Evolutionary conservation across 306 rosid species (phyloP), one percentile per base, ranked within the genome.

Genomic region (Cyclanthera cordifolia): DNA sequence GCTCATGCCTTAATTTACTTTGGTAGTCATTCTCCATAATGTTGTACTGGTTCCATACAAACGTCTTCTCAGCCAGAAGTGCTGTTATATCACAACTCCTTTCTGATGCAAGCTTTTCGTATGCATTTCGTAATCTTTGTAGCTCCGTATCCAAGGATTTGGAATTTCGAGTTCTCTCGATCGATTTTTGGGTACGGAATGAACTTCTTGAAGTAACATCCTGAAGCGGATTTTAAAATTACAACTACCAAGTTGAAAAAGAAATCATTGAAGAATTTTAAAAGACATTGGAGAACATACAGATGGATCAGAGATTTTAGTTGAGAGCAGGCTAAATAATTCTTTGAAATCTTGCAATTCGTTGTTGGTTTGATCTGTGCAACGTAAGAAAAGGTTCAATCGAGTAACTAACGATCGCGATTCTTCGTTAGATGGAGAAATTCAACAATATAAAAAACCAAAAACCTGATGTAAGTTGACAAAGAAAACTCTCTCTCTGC

Each of bases 11-110:
- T 74, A 89, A 78, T 74, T 87, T 92, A 52, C 68, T 24, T 5
- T 30, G 14, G 57, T 71, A 85, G 24, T 87, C 84, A 0, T 67
- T 77, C 70, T 92, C 97, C 96, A 85, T 75, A 71, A 81, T 68
- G 17, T 74, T 79, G 76, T 79, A 89, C 27, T 87, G 97, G 71
- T 92, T 89, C 97, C 96, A 87, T 34, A 84, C 87, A 51, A 92
- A 91, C n/a, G 75, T 73, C 80, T 91, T 88, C 85, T 88, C 95
- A 6, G 87, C 77, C 83, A 85, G 55, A 20, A 91, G 83, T 28
- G 91, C 83, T 5, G 83, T 76, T 63, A 84, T 75, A 79, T 87
- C 91, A 0, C 82, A 80, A 76, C 63, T 65, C 79, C 78, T 86
- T 50, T 86, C 91, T 20, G 52, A 67, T 47, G 72, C 73, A 77